A percentile compares a stretch with the other conserved stretches of the same genome.
Conservation (phyloP, 139 green algal genomes). For the Picochlorum sp. region DNA sequence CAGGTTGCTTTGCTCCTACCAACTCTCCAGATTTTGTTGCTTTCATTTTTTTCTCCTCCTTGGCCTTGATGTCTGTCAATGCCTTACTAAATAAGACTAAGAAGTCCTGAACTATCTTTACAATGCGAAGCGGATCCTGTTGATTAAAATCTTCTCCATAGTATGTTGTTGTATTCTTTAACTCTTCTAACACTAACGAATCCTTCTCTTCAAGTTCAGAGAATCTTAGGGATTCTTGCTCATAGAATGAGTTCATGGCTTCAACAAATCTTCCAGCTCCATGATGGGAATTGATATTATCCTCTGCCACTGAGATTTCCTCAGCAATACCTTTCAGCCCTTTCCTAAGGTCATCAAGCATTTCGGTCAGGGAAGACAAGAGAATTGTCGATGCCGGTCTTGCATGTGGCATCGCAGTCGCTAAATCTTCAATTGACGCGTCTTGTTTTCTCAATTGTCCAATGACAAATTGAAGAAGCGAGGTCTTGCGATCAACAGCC, state of each 20-base stretch:
- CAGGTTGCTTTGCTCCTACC: no score
- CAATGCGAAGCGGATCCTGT: conserved; percentile 26
- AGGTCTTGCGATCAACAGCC: conserved; percentile 48
- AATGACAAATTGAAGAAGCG: conserved; percentile 68
- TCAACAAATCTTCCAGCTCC: conserved; percentile 16
- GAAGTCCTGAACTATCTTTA: conserved; percentile 47
- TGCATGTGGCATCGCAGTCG: conserved; percentile 25
- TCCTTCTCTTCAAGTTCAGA: conserved; percentile 22
- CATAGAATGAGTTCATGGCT: conserved; percentile 33
- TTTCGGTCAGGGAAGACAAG: conserved; percentile 25
- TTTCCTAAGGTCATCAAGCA: conserved; percentile 37
- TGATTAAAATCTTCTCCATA: conserved; percentile 40
- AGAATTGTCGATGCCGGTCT: conserved; percentile 44
- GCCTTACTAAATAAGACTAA: conserved; percentile 41
- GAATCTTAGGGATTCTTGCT: conserved; percentile 10
- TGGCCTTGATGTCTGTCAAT: conserved; percentile 19
- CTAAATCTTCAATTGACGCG: conserved; percentile 20
- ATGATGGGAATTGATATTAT: background rate
- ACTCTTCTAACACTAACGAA: conserved; percentile 3
- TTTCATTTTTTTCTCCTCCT: background rate
- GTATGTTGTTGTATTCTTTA: conserved; percentile 33
- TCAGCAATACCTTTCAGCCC: conserved; percentile 23
- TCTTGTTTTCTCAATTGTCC: conserved; percentile 16
- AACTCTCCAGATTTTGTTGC: background rate
- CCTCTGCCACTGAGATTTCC: conserved; percentile 19